These are phyloP conservation scores for Jamesozyma rosinii DNA, from an alignment of 805 yeast genomes.

Conservation along the genomic window DNA sequence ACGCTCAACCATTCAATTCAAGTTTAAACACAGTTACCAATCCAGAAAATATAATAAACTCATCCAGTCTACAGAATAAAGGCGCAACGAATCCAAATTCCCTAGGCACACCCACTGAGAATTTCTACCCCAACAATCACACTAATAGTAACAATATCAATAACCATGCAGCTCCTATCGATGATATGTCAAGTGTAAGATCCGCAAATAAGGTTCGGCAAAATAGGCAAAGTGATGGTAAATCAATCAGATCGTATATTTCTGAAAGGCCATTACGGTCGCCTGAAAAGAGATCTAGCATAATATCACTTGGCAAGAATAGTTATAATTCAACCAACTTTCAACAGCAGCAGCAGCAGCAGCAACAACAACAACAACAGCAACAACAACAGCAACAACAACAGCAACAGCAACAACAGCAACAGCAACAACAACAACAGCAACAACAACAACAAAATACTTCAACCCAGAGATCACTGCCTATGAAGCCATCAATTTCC, in stretches of 20 bases:
- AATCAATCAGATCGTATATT: conserved; percentile 20
- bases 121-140: background rate
- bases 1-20: background rate
- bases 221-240: conserved; percentile 11
- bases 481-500: conserved; percentile 12
- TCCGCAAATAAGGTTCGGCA: conserved; percentile 8
- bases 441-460: background rate
- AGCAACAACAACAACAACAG: conserved; percentile 4
- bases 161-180: conserved; percentile 4
- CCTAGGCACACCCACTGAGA: background rate
- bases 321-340: background rate
- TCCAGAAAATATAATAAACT: conserved; percentile 4
- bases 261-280: conserved; percentile 16
- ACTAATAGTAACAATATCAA: conserved; percentile 4
- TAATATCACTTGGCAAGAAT: conserved; percentile 13
- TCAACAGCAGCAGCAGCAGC: conserved; percentile 2
- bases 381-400: conserved; percentile 3
- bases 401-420: background rate
- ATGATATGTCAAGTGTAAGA: conserved; percentile 16
- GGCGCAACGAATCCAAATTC: background rate
- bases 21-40: conserved; percentile 9
- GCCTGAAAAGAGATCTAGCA: conserved; percentile 22
- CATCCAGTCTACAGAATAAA: background rate
- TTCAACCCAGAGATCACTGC: background rate
- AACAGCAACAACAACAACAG: conserved; percentile 3